A percentile compares a stretch with the other conserved stretches of the same genome.
These are phyloP conservation scores for Spathaspora jeffriesii DNA, from an alignment of 1,139 yeast genomes.

Conservation along the genomic window DNA sequence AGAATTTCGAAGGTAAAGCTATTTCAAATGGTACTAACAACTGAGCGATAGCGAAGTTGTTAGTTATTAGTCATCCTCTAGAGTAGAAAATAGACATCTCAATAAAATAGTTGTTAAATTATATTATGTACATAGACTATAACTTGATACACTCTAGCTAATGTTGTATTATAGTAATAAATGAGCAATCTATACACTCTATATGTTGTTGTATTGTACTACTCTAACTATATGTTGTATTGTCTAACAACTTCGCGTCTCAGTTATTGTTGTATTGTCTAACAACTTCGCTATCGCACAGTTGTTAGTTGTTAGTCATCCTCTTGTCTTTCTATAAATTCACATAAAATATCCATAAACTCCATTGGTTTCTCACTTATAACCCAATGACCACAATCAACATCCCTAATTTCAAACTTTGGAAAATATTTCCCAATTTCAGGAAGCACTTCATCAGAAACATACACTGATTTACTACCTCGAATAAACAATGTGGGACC, in stretches of 20 bases:
- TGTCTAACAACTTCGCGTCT: too few relatives aligned
- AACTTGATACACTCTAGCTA: too few relatives aligned
- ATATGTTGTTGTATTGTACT: too few relatives aligned
- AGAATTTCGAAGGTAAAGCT: conserved; percentile 65
- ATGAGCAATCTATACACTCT: too few relatives aligned
- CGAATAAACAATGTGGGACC: conserved; percentile 81
- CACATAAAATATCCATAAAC: conserved; percentile 57
- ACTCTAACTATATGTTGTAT: too few relatives aligned
- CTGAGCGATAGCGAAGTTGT: neutral
- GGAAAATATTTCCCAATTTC: conserved; percentile 83
- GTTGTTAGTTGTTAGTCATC: conserved; percentile 25
- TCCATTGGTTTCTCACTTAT: conserved; percentile 77
- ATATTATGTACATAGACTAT: too few relatives aligned
- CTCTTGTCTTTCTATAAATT: conserved; percentile 60
- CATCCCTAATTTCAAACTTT: conserved; percentile 66
- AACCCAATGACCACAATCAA: conserved; percentile 92
- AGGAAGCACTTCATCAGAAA: conserved; percentile 83
- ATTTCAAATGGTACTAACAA: neutral
- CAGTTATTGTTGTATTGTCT: too few relatives aligned
- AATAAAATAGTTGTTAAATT: too few relatives aligned
- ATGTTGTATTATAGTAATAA: too few relatives aligned
- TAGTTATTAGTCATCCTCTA: conserved; percentile 2
- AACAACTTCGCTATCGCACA: neutral
- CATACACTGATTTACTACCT: conserved; percentile 74
- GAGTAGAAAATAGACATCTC: neutral